Evolutionary conservation across 2,329 filamentous ascomycete species (phyloP).

Genomic region (Xylaria polymorpha): DNA sequence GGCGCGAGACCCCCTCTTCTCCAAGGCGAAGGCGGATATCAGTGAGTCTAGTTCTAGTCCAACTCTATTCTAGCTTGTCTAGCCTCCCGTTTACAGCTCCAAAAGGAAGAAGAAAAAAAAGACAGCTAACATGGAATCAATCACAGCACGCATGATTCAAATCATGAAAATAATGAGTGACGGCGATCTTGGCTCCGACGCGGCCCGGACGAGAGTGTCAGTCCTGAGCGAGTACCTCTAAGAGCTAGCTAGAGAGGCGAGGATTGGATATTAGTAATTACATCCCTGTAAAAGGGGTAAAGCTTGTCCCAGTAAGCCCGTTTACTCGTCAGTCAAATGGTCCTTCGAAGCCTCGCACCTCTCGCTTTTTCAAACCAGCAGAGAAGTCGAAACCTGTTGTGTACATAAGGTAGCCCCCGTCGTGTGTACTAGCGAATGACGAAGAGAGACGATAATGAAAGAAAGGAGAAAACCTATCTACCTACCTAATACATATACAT

Average conservation of each 20-base stretch:
- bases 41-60: conserved; percentile 56
- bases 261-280: not conserved
- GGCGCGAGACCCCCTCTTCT: conserved; percentile 66
- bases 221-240: conserved; percentile 66
- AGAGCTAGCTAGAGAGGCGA: not conserved
- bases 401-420: conserved; percentile 3
- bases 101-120: not conserved
- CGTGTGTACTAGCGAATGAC: not conserved
- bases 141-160: conserved; percentile 69
- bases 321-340: not conserved
- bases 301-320: not conserved
- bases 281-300: not conserved
- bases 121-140: conserved; percentile 8
- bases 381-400: not conserved
- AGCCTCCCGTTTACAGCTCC: not conserved
- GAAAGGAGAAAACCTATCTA: not conserved
- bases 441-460: conserved; percentile 11
- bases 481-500: not conserved
- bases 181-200: conserved; percentile 66
- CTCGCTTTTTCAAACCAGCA: not conserved
- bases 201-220: conserved; percentile 68
- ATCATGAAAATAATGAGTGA: conserved; percentile 71
- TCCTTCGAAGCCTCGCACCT: not conserved
- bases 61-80: not conserved
- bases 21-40: conserved; percentile 70